Evolutionary conservation across 2,329 filamentous ascomycete species (phyloP), one percentile per base, ranked within the genome.

Genomic region (Huntiella decipiens): DNA sequence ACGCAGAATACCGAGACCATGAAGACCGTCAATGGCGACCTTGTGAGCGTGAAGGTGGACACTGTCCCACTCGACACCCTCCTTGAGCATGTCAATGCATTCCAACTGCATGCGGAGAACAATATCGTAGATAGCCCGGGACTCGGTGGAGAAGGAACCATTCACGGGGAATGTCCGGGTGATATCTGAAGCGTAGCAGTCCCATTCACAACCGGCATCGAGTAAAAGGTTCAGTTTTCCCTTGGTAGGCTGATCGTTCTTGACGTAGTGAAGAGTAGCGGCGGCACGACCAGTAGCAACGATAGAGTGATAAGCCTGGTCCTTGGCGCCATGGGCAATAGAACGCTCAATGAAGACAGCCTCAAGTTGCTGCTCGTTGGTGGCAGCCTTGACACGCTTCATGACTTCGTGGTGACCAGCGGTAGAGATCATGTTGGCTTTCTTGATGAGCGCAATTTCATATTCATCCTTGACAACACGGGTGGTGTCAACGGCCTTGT

Each of bases 261-360:
- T 74, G 17, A 85, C 74, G 55, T 95, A 95, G 63, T 95, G 88
- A 32, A 95, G 70, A 1, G 84, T 91, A 4, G 86, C 83, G 0
- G 82, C 87, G 12, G 82, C 79, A 4, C 76, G 71, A 8, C 88
- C 88, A 32, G 74, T 74, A 0, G 85, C 88, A 13, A 91, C 77
- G 55, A 96, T 95, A 50, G 80, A 79, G 53, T 82, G 74, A 61
- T 96, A 96, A 1, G 88, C 79, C 66, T 92, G 85, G 54, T 91
- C 77, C 57, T 77, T 79, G 44, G 81, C 80, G 17, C 82, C 82
- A 50, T 79, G 70, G 44, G 77, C 71, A 50, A 91, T 73, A 58
- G 83, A 92, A 28, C 71, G 69, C 57, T 83, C 77, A 8, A 92
- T 61, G 58, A 95, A 94, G 1, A 78, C 63, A 1, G 77, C 87